Evolutionary conservation across 2,329 filamentous ascomycete genomes (phyloP), one percentile per base, ranked within the genome.

Genomic region (Pseudopyricularia javanii): DNA sequence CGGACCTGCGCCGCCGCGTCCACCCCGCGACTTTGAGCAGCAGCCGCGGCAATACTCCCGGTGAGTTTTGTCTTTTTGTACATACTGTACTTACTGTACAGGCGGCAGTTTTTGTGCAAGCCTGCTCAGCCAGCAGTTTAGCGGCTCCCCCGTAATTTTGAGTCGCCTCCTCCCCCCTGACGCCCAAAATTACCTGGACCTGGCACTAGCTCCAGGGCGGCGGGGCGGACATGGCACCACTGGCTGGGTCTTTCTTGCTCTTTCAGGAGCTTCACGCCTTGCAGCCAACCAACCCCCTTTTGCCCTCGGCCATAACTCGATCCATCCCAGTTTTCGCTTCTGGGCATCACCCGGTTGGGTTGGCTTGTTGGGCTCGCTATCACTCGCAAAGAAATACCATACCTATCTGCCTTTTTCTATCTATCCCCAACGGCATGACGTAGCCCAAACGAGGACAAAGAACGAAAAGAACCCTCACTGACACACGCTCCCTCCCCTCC

Each of bases 1-100:
- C 45, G 67, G 67, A 3, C 61, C 64, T 28, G 55, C 66, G 49
- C 61, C 67, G 28, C 56, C 57, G 34, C 57, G 62, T 33, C 63
- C 66, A n/a, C 59, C 64, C 4, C 61, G 59, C 49, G 63, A 67
- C 52, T 61, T 61, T 54, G 52, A 61, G n/a, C 55, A 62, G 51
- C 57, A 59, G 47, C 57, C 59, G 30, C 51, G 59, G 52, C 55
- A 56, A 28, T 53, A 56, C 20, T 62, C 57, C n/a, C 59, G 59
- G 60, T 63, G 58, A 61, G 59, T 50, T 30, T 33, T 52, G 49
- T 48, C 40, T 33, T 47, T 51, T 51, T 24, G 51, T 33, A 40
- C 43, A 33, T 8, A 33, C 26, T 43, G 17, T 20, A 43, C 17
- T 43, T 20, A 43, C 22, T 43, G n/a, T 20, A 11, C n/a, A 43